Base-by-base conservation (phyloP, 2,329 filamentous ascomycete species). In the Epichloe coenophiala region DNA sequence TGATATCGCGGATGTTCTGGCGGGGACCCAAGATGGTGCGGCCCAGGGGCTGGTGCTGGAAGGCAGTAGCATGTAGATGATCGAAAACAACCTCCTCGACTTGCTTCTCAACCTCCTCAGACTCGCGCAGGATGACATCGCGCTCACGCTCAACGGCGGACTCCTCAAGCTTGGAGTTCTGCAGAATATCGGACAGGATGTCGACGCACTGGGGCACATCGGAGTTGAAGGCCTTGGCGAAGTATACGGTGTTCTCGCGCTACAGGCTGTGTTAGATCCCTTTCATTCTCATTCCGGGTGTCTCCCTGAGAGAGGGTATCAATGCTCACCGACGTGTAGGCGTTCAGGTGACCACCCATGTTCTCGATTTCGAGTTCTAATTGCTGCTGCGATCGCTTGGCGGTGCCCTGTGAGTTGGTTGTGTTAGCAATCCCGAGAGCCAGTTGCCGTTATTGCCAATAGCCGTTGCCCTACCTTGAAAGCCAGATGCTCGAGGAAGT, bases 181-280 rank as follows among this genome's bases (percentile, higher is more conserved):
- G 93, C 56, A 98, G 87, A 68, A 98, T 98, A 69, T 98, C 93
- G 77, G 93, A 86, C 55, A 98, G 88, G 65, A 98, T 97, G 71
- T 98, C 89, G 71, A 98, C 93, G 67, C 88, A 88, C 70, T 90
- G 86, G 64, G 90, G 90, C 55, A 97, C 89, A 69, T 98, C 91
- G 72, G 86, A 83, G 78, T 98, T 98, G 79, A 98, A 95, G 58
- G 91, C 85, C 77, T 97, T 96, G 73, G 93, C 93, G 72, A 97
- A 98, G 81, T 98, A 98, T 67, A 98, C 93, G 63, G 93, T 98
- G 81, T 96, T 97, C 74, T 98, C 93, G 71, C 93, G 88, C 90
- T 88, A 63, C 57, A 56, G 55, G 51, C 50, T 45, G 15, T 49
- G 54, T 66, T 59, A 66, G 63, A 52, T 46, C 51, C 11, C 33